Percentiles rank a stretch among this genome's conserved stretches.
Evolutionary conservation across 345 rosid species (phyloP).

Genomic region (Camelina neglecta): DNA sequence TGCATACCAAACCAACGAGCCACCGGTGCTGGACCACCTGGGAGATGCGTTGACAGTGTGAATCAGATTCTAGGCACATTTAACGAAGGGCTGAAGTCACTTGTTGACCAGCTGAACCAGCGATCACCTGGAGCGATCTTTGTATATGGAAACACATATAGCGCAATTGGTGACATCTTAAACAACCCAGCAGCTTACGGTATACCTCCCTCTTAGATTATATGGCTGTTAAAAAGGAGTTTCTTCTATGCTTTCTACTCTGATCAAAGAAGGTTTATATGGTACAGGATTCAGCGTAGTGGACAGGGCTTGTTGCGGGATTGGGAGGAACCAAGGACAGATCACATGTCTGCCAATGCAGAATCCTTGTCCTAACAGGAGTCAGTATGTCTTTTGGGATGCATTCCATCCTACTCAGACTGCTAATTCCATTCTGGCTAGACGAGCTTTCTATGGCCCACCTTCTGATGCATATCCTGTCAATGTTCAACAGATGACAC

Average conservation of each 20-base stretch:
- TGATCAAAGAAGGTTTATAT: conserved; percentile 5
- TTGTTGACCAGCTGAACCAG: conserved; percentile 67
- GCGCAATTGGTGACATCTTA: conserved; percentile 70
- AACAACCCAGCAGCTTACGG: conserved; percentile 66
- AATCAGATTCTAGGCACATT: conserved; percentile 72
- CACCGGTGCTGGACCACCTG: conserved; percentile 49
- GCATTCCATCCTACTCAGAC: conserved; percentile 91
- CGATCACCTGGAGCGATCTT: conserved; percentile 58
- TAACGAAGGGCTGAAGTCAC: conserved; percentile 67
- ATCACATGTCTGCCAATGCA: conserved; percentile 73
- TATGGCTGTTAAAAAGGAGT: neutral
- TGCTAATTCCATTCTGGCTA: conserved; percentile 60
- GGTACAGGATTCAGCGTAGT: conserved; percentile 69
- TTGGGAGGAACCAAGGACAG: conserved; percentile 69
- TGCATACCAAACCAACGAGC: conserved; percentile 88
- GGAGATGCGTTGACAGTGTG: conserved; percentile 66
- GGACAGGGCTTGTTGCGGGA: conserved; percentile 81
- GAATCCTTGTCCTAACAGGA: conserved; percentile 63
- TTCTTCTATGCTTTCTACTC: conserved; percentile 19
- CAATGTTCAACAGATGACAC: conserved; percentile 74
- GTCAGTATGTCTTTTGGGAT: conserved; percentile 78
- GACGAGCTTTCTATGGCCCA: conserved; percentile 70
- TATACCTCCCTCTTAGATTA: conserved; percentile 36
- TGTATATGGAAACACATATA: conserved; percentile 66
- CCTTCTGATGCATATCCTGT: conserved; percentile 67